These are phyloP conservation scores for Phoma herbarum DNA, from an alignment of 2,329 filamentous ascomycete genomes.

Conservation along the genomic window DNA sequence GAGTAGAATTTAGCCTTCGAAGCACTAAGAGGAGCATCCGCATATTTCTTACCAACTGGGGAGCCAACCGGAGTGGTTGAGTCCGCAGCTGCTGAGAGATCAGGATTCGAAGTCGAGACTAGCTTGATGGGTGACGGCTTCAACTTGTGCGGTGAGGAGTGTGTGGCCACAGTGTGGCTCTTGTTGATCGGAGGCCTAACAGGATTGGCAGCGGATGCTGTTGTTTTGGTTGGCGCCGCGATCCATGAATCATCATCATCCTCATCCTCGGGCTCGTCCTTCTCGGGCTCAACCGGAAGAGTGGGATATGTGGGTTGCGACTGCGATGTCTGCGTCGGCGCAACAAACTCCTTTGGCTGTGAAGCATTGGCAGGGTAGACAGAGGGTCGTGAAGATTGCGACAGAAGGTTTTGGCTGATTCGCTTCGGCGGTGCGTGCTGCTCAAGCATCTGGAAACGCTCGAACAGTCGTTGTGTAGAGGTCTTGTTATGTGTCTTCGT, in stretches of 20 bases:
- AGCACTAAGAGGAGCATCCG: constrained; percentile 84
- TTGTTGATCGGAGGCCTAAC: constrained; percentile 64
- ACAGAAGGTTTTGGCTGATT: constrained; percentile 50
- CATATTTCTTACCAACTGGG: constrained; percentile 61
- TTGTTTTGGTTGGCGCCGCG: constrained; percentile 63
- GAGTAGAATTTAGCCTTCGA: constrained; percentile 94
- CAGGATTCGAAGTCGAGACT: constrained; percentile 56
- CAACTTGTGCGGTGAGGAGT: constrained; percentile 50
- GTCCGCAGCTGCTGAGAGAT: constrained; percentile 48
- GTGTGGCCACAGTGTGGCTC: constrained; percentile 65
- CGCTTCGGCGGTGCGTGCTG: constrained; percentile 52
- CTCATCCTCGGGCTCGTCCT: constrained; percentile 24
- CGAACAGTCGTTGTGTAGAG: constrained; percentile 91
- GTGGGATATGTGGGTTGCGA: constrained; percentile 54
- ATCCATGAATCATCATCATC: constrained; percentile 64
- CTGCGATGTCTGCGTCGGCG: constrained; percentile 41
- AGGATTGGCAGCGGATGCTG: constrained; percentile 35
- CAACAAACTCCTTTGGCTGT: constrained; percentile 34
- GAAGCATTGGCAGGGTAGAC: constrained; percentile 18
- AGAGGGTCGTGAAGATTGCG: constrained; percentile 22
- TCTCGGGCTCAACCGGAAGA: constrained; percentile 41
- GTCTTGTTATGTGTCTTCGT: constrained; percentile 78
- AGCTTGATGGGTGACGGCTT: constrained; percentile 54
- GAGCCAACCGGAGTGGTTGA: constrained; percentile 68
- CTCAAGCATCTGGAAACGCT: constrained; percentile 84